Evolutionary conservation across 2,329 filamentous ascomycete species (phyloP).

Genomic region (Fusarium sp.): DNA sequence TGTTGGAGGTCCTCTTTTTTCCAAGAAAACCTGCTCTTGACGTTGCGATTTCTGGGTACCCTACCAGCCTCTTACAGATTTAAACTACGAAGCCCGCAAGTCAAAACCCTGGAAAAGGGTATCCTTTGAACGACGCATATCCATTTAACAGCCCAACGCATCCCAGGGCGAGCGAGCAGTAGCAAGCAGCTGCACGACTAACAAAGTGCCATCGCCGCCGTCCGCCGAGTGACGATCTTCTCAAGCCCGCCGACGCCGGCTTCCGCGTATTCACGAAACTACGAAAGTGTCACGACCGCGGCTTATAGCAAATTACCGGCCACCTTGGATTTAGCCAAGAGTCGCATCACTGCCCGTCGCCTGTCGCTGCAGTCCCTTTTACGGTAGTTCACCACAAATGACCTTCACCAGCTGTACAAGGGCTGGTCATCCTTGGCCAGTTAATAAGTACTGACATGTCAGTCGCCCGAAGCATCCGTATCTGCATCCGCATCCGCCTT

Average conservation of each 20-base stretch:
- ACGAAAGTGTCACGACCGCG: conserved; percentile 7
- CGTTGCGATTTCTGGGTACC: conserved; percentile 36
- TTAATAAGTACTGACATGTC: conserved; percentile 44
- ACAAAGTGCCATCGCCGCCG: conserved; percentile 23
- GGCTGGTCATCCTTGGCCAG: conserved; percentile 40
- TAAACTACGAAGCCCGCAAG: conserved; percentile 42
- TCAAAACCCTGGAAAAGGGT: conserved; percentile 3
- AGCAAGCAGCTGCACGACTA: background rate
- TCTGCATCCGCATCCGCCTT: conserved; percentile 29
- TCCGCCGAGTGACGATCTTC: conserved; percentile 34
- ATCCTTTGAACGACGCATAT: conserved; percentile 23
- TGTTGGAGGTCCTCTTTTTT: conserved; percentile 43
- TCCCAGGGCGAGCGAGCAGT: conserved; percentile 7
- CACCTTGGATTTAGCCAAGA: conserved; percentile 38
- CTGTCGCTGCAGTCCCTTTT: conserved; percentile 23
- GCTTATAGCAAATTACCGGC: conserved; percentile 32
- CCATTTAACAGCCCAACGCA: conserved; percentile 22
- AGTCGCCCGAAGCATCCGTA: conserved; percentile 49
- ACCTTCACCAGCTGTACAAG: conserved; percentile 34
- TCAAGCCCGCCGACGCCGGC: conserved; percentile 30
- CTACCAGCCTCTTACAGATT: conserved; percentile 39
- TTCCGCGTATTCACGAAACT: conserved; percentile 28
- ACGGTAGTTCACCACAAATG: conserved; percentile 23
- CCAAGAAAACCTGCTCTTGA: conserved; percentile 47
- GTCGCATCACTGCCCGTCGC: conserved; percentile 8